Percentiles rank a stretch among this genome's conserved stretches.
Evolutionary conservation across 306 rosid genomes (phyloP).

Genomic region (Vigna radiata): DNA sequence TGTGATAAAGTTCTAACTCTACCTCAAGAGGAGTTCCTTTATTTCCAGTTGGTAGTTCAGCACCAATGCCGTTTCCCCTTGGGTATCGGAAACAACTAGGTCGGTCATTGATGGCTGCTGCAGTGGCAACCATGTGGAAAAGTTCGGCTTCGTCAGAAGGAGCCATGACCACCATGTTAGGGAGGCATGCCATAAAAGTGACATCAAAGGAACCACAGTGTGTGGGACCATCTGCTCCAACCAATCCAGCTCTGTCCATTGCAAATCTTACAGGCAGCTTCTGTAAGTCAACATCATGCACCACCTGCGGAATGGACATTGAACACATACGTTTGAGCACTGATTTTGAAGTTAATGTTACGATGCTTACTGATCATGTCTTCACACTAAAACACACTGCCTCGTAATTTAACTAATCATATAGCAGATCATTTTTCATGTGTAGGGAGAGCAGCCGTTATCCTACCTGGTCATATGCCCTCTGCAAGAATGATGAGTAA

Average conservation of each 20-base stretch:
- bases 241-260: conserved; percentile 98
- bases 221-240: conserved; percentile 98
- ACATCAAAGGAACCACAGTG: conserved; percentile 91
- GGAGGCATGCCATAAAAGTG: conserved; percentile 97
- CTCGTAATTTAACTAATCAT: conserved; percentile 19
- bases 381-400: neutral
- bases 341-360: conserved; percentile 12
- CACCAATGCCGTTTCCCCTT: conserved; percentile 92
- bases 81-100: conserved; percentile 98
- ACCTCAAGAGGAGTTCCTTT: conserved; percentile 83
- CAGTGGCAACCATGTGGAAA: conserved; percentile 95
- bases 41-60: conserved; percentile 73
- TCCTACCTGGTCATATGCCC: conserved; percentile 95
- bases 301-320: conserved; percentile 67
- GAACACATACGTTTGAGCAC: conserved; percentile 18
- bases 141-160: conserved; percentile 97
- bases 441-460: conserved; percentile 35
- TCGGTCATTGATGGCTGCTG: conserved; percentile 86
- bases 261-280: conserved; percentile 95
- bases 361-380: neutral
- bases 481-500: conserved; percentile 94
- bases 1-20: conserved; percentile 35
- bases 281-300: conserved; percentile 97
- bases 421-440: neutral
- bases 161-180: conserved; percentile 99